phyloP scores from a whole-genome alignment of 345 rosid genomes.

The Carallia brachiata region DNA sequence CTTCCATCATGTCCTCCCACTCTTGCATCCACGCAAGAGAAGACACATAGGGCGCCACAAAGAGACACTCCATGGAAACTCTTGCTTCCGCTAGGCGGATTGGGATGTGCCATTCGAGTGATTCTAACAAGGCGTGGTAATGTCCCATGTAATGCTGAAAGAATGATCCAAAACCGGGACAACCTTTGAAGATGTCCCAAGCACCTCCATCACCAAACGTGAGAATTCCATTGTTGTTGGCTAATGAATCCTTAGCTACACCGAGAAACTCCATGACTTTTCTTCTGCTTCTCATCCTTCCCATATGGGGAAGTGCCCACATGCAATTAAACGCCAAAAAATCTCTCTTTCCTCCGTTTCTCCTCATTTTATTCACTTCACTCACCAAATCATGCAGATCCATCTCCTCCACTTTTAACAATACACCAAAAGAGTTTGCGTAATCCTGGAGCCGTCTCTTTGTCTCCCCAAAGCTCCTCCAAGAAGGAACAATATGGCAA shows the following conservation, averaged over 20 bases:
- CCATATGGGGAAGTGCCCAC: constrained; percentile 27
- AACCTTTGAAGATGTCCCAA: background rate
- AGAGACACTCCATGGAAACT: constrained; percentile 31
- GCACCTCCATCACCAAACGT: constrained; percentile 30
- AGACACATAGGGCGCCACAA: constrained; percentile 27
- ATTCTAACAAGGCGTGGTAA: constrained; percentile 27
- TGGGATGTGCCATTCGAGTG: constrained; percentile 25
- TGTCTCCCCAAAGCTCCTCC: constrained; percentile 23
- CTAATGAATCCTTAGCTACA: constrained; percentile 14
- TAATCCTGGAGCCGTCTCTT: constrained; percentile 10
- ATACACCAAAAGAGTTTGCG: constrained; percentile 14
- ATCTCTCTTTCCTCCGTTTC: constrained; percentile 16
- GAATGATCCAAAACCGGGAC: constrained; percentile 19
- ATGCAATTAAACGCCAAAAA: constrained; percentile 27
- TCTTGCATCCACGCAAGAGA: constrained; percentile 5
- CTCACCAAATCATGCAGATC: constrained; percentile 17
- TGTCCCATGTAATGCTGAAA: constrained; percentile 23
- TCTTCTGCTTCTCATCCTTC: constrained; percentile 21
- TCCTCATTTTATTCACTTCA: constrained; percentile 4
- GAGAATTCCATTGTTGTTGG: constrained; percentile 14
- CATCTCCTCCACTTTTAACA: constrained; percentile 19
- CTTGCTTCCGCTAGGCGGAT: constrained; percentile 27
- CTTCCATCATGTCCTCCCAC: constrained; percentile 17
- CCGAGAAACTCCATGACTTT: constrained; percentile 20
- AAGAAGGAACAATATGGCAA: background rate